These are phyloP conservation scores for Alternaria metachromatica DNA, from an alignment of 2,329 filamentous ascomycete genomes.

Conservation along the genomic window DNA sequence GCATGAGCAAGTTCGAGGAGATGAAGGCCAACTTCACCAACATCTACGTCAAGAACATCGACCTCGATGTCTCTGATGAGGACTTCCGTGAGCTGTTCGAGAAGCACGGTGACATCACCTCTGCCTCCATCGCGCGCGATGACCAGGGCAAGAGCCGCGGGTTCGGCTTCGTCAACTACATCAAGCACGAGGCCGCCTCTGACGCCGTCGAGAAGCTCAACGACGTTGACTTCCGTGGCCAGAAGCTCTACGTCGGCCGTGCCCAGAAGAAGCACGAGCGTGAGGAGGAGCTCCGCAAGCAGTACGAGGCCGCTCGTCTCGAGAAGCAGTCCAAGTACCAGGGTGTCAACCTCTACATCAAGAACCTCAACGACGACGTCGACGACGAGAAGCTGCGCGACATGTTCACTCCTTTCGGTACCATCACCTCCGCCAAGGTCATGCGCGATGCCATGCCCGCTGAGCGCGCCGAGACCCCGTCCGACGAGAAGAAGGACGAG, in stretches of 20 bases:
- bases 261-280: slow-evolving; percentile 99
- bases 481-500: slow-evolving; percentile 57
- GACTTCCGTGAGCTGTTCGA: slow-evolving; percentile 95
- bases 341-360: slow-evolving; percentile 99
- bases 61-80: slow-evolving; percentile 82
- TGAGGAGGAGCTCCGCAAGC: slow-evolving; percentile 98
- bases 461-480: slow-evolving; percentile 56
- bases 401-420: slow-evolving; percentile 88
- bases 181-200: slow-evolving; percentile 84
- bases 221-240: slow-evolving; percentile 87
- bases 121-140: slow-evolving; percentile 90
- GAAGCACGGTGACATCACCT: slow-evolving; percentile 92
- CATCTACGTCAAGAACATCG: slow-evolving; percentile 99
- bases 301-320: slow-evolving; percentile 94
- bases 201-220: slow-evolving; percentile 92
- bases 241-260: slow-evolving; percentile 96
- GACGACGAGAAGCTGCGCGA: slow-evolving; percentile 97
- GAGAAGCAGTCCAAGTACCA: slow-evolving; percentile 99
- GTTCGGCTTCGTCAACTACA: slow-evolving; percentile 96
- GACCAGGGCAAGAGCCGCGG: slow-evolving; percentile 90
- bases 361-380: slow-evolving; percentile 96
- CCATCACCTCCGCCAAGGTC: slow-evolving; percentile 98
- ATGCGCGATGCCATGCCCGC: slow-evolving; percentile 81
- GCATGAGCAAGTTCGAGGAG: slow-evolving; percentile 99
- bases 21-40: slow-evolving; percentile 99